Evolutionary conservation across 768 basidiomycete genomes (phyloP).

Genomic region (Boletus vinaceobasis): DNA sequence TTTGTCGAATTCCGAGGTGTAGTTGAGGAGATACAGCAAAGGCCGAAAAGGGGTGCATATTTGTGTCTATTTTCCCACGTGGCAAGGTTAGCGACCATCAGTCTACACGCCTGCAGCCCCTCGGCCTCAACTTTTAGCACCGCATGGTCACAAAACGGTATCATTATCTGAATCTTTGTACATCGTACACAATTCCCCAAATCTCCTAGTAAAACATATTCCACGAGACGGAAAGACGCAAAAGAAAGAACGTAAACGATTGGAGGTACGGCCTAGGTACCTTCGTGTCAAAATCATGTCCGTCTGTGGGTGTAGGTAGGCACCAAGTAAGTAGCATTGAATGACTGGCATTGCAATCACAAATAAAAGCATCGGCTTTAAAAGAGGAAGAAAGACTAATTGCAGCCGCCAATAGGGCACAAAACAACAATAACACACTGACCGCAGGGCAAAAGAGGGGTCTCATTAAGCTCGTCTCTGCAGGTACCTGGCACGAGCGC

Average conservation of each 20-base stretch:
- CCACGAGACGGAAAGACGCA: not conserved
- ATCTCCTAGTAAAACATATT: constrained; percentile 1
- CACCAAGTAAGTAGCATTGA: not conserved
- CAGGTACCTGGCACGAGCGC: constrained; percentile 45
- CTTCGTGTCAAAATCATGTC: not conserved
- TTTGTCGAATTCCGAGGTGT: too few species aligned
- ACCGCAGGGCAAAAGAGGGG: not conserved
- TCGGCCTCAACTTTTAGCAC: too few species aligned
- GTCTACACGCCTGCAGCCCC: too few species aligned
- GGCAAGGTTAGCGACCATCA: too few species aligned
- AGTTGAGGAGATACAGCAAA: too few species aligned
- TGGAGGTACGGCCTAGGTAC: constrained; percentile 4
- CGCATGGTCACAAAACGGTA: not conserved
- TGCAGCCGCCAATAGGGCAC: not conserved
- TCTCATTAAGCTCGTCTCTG: constrained; percentile 18
- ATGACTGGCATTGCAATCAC: not conserved
- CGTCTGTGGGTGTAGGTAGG: not conserved
- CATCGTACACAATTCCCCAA: constrained; percentile 5
- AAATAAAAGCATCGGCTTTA: not conserved
- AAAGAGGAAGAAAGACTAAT: not conserved
- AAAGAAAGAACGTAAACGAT: not conserved
- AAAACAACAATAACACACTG: not conserved
- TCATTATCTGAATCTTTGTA: not conserved
- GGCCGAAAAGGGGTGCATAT: too few species aligned
- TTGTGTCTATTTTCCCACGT: too few species aligned